Conservation (phyloP, 495 filamentous ascomycete species). For the Paragyromitra xinjiangensis region DNA sequence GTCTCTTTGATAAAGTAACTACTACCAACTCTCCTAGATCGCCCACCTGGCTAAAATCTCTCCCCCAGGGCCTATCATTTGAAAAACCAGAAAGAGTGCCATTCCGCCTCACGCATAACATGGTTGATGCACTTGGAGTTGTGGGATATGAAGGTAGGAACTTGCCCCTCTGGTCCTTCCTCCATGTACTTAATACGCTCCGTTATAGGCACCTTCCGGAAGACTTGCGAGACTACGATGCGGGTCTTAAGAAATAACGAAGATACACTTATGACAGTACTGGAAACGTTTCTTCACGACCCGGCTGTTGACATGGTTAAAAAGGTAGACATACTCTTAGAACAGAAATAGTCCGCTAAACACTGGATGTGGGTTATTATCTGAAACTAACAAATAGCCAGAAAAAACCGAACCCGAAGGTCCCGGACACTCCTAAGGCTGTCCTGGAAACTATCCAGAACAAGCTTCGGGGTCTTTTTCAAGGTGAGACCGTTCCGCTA, state of each 20-base stretch:
- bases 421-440: slow-evolving; percentile 85
- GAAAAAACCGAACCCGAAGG: slow-evolving; percentile 62
- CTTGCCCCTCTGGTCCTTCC: slow-evolving; percentile 3
- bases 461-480: slow-evolving; percentile 84
- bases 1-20: slow-evolving; percentile 86
- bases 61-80: slow-evolving; percentile 77
- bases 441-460: slow-evolving; percentile 87
- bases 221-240: slow-evolving; percentile 87
- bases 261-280: slow-evolving; percentile 93
- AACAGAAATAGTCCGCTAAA: slow-evolving; percentile 55
- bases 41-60: slow-evolving; percentile 13
- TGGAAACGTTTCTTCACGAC: slow-evolving; percentile 96
- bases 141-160: slow-evolving; percentile 76
- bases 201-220: slow-evolving; percentile 73
- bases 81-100: slow-evolving; percentile 93
- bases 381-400: slow-evolving; percentile 10
- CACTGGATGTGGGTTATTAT: slow-evolving; percentile 18
- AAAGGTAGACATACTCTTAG: slow-evolving; percentile 63
- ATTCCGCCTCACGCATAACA: slow-evolving; percentile 98
- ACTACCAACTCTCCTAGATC: not conserved
- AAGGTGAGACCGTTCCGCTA: slow-evolving; percentile 85
- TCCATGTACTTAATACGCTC: slow-evolving; percentile 29
- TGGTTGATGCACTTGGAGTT: slow-evolving; percentile 94
- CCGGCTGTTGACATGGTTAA: slow-evolving; percentile 90
- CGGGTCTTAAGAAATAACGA: slow-evolving; percentile 86